Base-by-base conservation (phyloP, 73 alveolate species). In the Symbiodinium pilosum region DNA sequence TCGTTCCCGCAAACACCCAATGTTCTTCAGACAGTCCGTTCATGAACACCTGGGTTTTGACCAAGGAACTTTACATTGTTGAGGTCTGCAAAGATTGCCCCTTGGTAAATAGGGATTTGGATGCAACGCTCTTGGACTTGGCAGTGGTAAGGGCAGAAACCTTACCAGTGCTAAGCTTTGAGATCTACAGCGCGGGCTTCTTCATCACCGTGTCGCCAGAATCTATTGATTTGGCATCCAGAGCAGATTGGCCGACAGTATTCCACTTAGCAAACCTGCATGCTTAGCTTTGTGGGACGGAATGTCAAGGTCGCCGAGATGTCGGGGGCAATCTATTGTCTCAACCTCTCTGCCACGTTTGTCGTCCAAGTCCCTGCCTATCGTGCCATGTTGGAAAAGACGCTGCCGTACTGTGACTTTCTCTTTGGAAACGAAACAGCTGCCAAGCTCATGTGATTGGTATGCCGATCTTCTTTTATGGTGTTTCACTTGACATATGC, bases 361-460 rank as follows among this genome's bases (percentile, higher is more conserved):
- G 51, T 93, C 44, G 83, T 75, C 68, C 77, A 64, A 36, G 97
- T 91, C 88, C 97, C 97, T 8, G 88, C 97, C 88, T 91, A 69
- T 88, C 73, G 97, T 14, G 97, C 97, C 2, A 88, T 91, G 88
- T 54, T 91, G 28, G 97, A 91, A 77, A 91, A 91, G 97, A 91
- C 97, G 47, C 41, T 91, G 88, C 97, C 97, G 20, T 52, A 54
- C 87, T 91, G 97, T 64, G 98, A 93, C 92, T 75, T 47, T 54
- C 92, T 93, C 93, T 93, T 93, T 68, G 98, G 98, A 84, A 93
- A 93, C 44, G 98, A 93, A 84, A 93, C 98, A 43, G n/a, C n/a
- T n/a, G n/a, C n/a, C n/a, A n/a, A n/a, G n/a, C n/a, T n/a, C n/a
- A n/a, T n/a, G 75, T 18, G 75, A 24, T 54, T 54, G n/a, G n/a